Base-by-base conservation (phyloP, 164 flowering plant species). In the Aristolochia contorta region DNA sequence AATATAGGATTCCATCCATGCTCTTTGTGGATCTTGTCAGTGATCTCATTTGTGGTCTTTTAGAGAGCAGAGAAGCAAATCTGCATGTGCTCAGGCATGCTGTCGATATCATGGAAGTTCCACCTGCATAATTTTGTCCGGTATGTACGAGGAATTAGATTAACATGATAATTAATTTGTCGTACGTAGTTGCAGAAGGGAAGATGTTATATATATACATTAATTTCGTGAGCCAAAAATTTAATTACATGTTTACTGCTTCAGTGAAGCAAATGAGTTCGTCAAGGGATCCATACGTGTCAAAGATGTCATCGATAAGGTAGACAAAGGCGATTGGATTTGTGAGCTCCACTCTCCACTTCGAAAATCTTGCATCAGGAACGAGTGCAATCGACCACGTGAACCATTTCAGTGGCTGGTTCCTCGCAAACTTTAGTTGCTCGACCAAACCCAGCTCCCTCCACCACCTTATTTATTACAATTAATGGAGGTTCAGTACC, bases 271-370 rank as follows among this genome's bases (percentile, higher is more conserved):
- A 70, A 5, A 60, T 54, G 27, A 87, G 79, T 22, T 83, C 80
- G 9, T 87, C 81, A 0, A 74, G 58, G 0, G 76, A 69, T 5
- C 91, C 91, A 52, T 75, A 64, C 33, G 83, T 58, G 67, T 87
- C 91, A 47, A 70, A 87, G 30, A 83, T 79, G 54, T 87, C 95
- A 56, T 87, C 95, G 0, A 87, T 75, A 5, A 84, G 2, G 58
- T 75, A 82, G 43, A 84, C 24, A 0, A 87, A 55, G 19, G 87
- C 57, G 22, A 80, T 74, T 20, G 75, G 54, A 57, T 86, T 86
- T 7, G 86, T 72, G n/a, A 81, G 68, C 41, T 77, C 76, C 10
- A 79, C 47, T 49, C 93, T 74, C 47, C 60, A 64, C 48, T 75
- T 58, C 1, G 84, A 77, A 24, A 69, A 54, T 33, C 47, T 61